A percentile compares a stretch with the other conserved stretches of the same genome.
These are phyloP conservation scores for Amaranthus tricolor DNA, from an alignment of 179 eudicot species.

Conservation along the genomic window DNA sequence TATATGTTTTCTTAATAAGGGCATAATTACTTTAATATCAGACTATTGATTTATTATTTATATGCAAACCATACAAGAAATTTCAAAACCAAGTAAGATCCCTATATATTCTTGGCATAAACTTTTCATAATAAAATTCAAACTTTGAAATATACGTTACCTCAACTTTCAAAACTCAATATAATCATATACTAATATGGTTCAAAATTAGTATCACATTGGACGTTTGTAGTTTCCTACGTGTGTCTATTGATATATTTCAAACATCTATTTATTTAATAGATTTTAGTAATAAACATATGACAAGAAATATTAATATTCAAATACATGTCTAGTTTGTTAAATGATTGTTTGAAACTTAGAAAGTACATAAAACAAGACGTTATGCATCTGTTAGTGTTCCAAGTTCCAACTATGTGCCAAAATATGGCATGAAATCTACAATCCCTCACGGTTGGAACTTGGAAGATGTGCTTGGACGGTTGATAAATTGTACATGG, in stretches of 20 bases:
- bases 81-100: constrained; percentile 13
- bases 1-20: constrained; percentile 6
- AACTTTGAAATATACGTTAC: not conserved
- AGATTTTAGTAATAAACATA: too few species aligned
- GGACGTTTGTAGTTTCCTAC: too few species aligned
- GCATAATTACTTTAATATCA: not conserved
- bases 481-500: constrained; percentile 19
- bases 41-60: not conserved
- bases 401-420: constrained; percentile 9
- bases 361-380: not conserved
- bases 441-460: constrained; percentile 8
- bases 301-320: too few species aligned
- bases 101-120: constrained; percentile 9
- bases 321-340: too few species aligned
- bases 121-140: constrained; percentile 25
- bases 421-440: constrained; percentile 7
- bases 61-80: not conserved
- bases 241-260: too few species aligned
- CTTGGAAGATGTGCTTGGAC: constrained; percentile 24
- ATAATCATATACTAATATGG: too few species aligned
- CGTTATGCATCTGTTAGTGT: not conserved
- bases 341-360: not conserved
- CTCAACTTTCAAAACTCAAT: too few species aligned
- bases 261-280: too few species aligned
- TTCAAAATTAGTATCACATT: too few species aligned